These are phyloP conservation scores for Calocybe cyanea DNA, from an alignment of 768 basidiomycete genomes.

Conservation along the genomic window DNA sequence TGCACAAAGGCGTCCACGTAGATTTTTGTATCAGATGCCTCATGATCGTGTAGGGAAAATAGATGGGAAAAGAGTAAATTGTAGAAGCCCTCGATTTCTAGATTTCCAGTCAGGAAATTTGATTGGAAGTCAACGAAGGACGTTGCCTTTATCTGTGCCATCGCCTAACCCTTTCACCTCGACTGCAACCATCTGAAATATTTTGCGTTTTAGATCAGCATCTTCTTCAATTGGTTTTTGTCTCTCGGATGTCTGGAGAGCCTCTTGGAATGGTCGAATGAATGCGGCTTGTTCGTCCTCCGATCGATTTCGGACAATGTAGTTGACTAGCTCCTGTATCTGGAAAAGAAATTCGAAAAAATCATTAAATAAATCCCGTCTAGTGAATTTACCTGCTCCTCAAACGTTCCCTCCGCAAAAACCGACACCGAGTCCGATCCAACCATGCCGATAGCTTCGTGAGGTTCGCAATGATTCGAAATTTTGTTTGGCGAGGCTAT, in stretches of 20 bases:
- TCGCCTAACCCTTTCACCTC: conserved; percentile 71
- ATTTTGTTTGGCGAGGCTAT: conserved; percentile 27
- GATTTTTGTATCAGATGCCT: conserved; percentile 54
- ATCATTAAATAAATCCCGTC: neutral
- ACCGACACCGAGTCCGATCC: conserved; percentile 74
- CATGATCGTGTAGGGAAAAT: conserved; percentile 51
- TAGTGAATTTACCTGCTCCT: conserved; percentile 62
- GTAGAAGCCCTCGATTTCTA: conserved; percentile 87
- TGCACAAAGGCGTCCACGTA: conserved; percentile 45
- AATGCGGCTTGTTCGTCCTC: conserved; percentile 66
- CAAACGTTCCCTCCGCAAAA: conserved; percentile 85
- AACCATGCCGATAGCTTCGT: conserved; percentile 50
- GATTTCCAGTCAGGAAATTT: neutral
- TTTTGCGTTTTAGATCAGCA: conserved; percentile 44
- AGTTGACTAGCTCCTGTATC: conserved; percentile 77
- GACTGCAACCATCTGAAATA: conserved; percentile 55
- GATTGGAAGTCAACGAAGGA: no score
- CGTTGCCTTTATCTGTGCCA: conserved; percentile 73
- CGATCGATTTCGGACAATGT: conserved; percentile 59
- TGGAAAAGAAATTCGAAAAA: conserved; percentile 24
- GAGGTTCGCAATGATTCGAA: conserved; percentile 23
- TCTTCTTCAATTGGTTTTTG: conserved; percentile 54
- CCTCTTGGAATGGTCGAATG: conserved; percentile 64
- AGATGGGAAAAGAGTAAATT: conserved; percentile 77
- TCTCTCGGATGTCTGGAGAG: conserved; percentile 47